These are phyloP conservation scores for Fusarium armeniacum DNA, from an alignment of 2,329 filamentous ascomycete genomes.

Conservation along the genomic window DNA sequence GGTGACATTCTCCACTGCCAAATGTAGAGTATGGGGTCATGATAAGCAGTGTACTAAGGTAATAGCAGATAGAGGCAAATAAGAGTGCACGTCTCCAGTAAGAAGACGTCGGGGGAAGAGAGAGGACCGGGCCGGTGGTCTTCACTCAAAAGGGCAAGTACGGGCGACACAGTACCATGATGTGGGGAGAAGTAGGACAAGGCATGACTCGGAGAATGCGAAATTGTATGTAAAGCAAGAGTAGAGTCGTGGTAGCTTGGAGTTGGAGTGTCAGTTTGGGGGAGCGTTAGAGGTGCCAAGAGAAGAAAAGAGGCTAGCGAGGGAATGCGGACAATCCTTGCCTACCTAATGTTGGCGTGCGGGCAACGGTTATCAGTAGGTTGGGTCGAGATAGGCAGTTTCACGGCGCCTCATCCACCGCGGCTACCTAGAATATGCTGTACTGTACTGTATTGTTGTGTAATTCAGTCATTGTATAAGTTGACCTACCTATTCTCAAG, in stretches of 20 bases:
- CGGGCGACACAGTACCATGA: slow-evolving; percentile 30
- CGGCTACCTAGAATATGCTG: slow-evolving; percentile 8
- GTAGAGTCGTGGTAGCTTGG: slow-evolving; percentile 21
- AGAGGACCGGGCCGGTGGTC: slow-evolving; percentile 39
- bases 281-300: slow-evolving; percentile 40
- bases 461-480: not conserved
- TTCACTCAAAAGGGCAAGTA: slow-evolving; percentile 30
- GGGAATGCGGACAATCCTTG: slow-evolving; percentile 18
- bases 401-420: slow-evolving; percentile 24
- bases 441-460: not conserved
- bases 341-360: not conserved
- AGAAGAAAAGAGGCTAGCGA: slow-evolving; percentile 8
- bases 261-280: slow-evolving; percentile 20
- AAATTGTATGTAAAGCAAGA: not conserved
- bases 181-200: slow-evolving; percentile 43
- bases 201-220: slow-evolving; percentile 45
- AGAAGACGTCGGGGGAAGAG: slow-evolving; percentile 15
- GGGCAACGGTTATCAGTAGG: slow-evolving; percentile 34
- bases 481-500: no score
- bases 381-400: slow-evolving; percentile 41
- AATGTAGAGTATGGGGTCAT: slow-evolving; percentile 36
- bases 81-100: not conserved
- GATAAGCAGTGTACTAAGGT: slow-evolving; percentile 37
- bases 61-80: slow-evolving; percentile 9
- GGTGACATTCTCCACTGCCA: slow-evolving; percentile 39